These are phyloP conservation scores for Arthrobotrys megalospora DNA, from an alignment of 2,329 filamentous ascomycete species.

Conservation along the genomic window DNA sequence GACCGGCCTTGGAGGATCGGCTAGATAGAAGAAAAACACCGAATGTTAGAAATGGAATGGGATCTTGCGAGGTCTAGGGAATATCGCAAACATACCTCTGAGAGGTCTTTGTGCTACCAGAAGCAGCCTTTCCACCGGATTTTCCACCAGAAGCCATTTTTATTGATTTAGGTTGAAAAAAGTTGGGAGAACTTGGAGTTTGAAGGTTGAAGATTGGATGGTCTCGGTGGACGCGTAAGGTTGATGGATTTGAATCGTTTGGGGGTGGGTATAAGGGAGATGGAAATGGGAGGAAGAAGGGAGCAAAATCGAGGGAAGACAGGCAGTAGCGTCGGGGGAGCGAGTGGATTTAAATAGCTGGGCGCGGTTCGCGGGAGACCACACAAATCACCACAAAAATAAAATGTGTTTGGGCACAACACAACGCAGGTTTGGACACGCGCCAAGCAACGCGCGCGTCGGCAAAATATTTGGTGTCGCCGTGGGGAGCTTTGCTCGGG, in stretches of 20 bases:
- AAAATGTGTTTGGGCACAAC: conserved; percentile 43
- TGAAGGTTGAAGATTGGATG: conserved; percentile 63
- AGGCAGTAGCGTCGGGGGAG: conserved; percentile 65
- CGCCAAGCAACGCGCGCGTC: conserved; percentile 22
- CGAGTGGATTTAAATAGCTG: conserved; percentile 54
- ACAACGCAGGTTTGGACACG: conserved; percentile 19
- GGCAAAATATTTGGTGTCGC: neutral
- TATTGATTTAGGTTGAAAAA: conserved; percentile 65
- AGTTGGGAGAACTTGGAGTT: conserved; percentile 68
- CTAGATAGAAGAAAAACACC: conserved; percentile 69
- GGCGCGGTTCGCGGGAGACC: conserved; percentile 49
- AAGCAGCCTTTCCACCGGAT: conserved; percentile 83
- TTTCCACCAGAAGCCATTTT: conserved; percentile 99
- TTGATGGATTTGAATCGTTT: conserved; percentile 47
- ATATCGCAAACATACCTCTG: conserved; percentile 79
- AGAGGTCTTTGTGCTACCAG: conserved; percentile 97
- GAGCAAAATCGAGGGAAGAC: conserved; percentile 62
- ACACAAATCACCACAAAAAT: conserved; percentile 57
- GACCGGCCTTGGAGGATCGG: conserved; percentile 98
- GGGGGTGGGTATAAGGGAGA: conserved; percentile 49
- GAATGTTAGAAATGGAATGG: conserved; percentile 6
- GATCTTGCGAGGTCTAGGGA: conserved; percentile 45
- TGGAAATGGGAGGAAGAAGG: conserved; percentile 63
- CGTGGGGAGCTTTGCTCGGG: no score
- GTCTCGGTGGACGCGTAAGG: conserved; percentile 61